Base-by-base conservation (phyloP, 2,329 filamentous ascomycete species). In the Cladosporium colombiae region DNA sequence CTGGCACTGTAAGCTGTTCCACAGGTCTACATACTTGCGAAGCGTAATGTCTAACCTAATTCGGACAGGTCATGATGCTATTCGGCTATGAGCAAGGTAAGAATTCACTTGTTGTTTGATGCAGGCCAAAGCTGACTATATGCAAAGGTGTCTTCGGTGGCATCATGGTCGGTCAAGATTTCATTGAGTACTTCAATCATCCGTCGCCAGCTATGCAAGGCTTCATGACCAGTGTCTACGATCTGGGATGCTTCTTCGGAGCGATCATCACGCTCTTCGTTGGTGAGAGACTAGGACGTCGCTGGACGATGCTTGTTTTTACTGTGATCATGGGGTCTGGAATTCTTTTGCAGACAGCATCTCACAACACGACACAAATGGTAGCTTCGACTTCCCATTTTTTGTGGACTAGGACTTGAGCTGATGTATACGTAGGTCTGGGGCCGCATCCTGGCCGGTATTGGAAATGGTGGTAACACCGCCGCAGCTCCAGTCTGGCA, bases 401-500 rank as follows among this genome's bases (percentile, higher is more conserved):
- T 7, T 11, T 5, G n/a, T 23, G 3, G n/a, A 13, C 8, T 8
- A 46, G 3, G 7, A 11, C 40, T 46, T 46, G 25, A 14, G 5
- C 55, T 37, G 31, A 57, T 1, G 16, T 21, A 27, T 4, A 23
- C 7, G 55, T 10, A 62, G 60, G 60, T 79, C 69, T 75, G 77
- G 67, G 71, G 78, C 58, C 65, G 81, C 60, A 69, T 83, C 67
- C 67, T 83, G 68, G 61, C 81, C 78, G 70, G 81, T 14, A 70
- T 77, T 7, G 74, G 74, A 8, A 77, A 75, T 60, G 71, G 71
- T 5, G 68, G 62, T 33, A 74, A 75, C 33, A 71, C 67, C 74
- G 79, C 65, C 68, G 81, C 62, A 74, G 81, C 61, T 76, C 83
- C 66, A 69, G 74, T 21, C 67, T 83, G 21, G 81, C 82, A 59